Evolutionary conservation across 225 moss, liverwort and hornwort species (phyloP), one percentile per base, ranked within the genome.

Genomic region (Pseudoscleropodium purum): DNA sequence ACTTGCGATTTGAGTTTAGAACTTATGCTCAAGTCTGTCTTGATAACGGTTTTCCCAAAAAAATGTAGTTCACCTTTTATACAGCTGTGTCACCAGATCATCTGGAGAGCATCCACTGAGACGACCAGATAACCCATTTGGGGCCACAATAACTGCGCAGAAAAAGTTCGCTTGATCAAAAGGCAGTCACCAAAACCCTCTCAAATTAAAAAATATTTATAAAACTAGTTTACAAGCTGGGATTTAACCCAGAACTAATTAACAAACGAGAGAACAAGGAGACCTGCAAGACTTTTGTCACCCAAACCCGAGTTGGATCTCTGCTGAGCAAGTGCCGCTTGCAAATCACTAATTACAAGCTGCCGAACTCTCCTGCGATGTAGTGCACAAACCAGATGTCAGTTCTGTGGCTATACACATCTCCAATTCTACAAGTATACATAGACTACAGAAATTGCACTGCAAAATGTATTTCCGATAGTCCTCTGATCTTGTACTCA

Each of bases 91-190:
- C 82, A 97, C 99, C 49, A 99, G 90, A 91, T 99, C 97, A 84
- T 97, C 95, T 73, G 97, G 97, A 87, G 95, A 96, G 92, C 96
- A 99, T 67, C 99, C 99, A 89, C 94, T 99, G 63, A 99, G 95
- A 86, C 96, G 94, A 86, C 96, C 99, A 93, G 93, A 93, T 79
- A 94, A 93, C 62, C 99, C 99, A 89, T 95, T 94, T 87, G 99
- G 99, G 86, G 99, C 95, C 70, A 97, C 99, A 72, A 96, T 95
- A 86, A 99, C 99, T 99, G 97, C 94, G 89, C 86, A 85, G 81
- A 59, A 62, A 91, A 87, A 79, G 45, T 20, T 16, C 72, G 31
- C 43, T 84, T 87, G 49, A 87, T 91, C 56, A 87, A 65, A 85
- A 87, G 82, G 54, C 33, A 68, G 75, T 69, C 79, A 85, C 73